Evolutionary conservation across 2,329 filamentous ascomycete genomes (phyloP).

Genomic region (Ophiostoma himal-ulmi): DNA sequence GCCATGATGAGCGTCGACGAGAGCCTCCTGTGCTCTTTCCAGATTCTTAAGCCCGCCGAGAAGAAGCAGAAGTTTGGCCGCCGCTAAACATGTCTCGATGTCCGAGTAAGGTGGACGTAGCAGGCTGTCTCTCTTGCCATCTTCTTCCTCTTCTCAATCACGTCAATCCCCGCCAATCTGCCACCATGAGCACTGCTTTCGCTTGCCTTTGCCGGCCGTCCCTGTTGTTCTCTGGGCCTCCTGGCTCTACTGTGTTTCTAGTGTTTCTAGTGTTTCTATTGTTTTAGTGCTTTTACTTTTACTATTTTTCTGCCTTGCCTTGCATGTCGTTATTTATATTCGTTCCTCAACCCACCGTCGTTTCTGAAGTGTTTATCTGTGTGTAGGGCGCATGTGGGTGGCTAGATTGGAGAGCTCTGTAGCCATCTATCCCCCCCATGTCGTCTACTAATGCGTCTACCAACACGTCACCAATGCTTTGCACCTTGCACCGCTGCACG

Average conservation of each 20-base stretch:
- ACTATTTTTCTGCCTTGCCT: neutral
- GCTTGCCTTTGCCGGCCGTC: neutral
- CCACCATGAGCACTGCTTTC: neutral
- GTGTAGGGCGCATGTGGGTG: conserved; percentile 12
- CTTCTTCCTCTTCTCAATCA: neutral
- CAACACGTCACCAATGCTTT: too few species aligned
- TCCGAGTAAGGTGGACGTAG: neutral
- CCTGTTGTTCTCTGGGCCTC: conserved; percentile 1
- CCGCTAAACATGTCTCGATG: conserved; percentile 53
- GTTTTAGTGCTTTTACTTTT: conserved; percentile 7
- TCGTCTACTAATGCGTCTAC: too few species aligned
- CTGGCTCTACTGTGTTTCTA: conserved; percentile 13
- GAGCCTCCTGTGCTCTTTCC: conserved; percentile 97
- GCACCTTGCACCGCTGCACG: neutral
- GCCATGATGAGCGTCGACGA: conserved; percentile 99
- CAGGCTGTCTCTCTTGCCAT: neutral
- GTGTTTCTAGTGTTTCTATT: neutral
- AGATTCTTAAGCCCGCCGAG: conserved; percentile 99
- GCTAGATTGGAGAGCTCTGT: too few species aligned
- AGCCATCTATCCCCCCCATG: too few species aligned
- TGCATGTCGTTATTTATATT: conserved; percentile 11
- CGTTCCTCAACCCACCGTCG: neutral
- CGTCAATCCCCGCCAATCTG: neutral
- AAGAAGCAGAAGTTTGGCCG: conserved; percentile 99
- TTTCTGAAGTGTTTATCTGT: conserved; percentile 7